A percentile compares a stretch with the other conserved stretches of the same genome.
Evolutionary conservation across 2,329 filamentous ascomycete species (phyloP).

Genomic region (Nemania serpens): DNA sequence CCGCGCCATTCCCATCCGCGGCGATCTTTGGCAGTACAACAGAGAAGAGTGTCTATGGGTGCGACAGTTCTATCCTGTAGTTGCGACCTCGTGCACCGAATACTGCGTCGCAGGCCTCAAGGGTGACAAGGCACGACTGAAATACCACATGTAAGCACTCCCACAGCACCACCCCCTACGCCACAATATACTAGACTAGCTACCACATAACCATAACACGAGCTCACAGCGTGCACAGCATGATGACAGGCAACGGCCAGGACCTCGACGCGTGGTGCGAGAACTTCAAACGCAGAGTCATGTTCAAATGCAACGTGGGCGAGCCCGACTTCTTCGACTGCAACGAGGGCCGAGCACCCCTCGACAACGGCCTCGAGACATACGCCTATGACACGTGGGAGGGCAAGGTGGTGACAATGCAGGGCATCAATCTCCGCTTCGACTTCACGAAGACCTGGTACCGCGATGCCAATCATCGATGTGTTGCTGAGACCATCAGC

Average conservation of each 20-base stretch:
- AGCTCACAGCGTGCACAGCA: conserved; percentile 11
- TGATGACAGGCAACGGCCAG: conserved; percentile 27
- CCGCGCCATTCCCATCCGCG: background rate
- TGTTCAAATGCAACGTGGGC: conserved; percentile 7
- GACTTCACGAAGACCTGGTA: conserved; percentile 11
- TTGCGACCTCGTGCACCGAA: conserved; percentile 27
- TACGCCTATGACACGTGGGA: conserved; percentile 4
- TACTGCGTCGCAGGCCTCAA: conserved; percentile 23
- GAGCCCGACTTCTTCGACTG: conserved; percentile 9
- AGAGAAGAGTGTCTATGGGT: conserved; percentile 20
- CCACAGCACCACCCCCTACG: background rate
- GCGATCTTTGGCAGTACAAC: conserved; percentile 23
- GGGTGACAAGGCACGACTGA: conserved; percentile 14
- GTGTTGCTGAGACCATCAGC: conserved; percentile 8
- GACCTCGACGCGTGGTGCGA: conserved; percentile 22
- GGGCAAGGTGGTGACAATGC: background rate
- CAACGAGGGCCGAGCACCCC: conserved; percentile 5
- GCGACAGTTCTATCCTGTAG: conserved; percentile 13
- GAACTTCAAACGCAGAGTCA: conserved; percentile 23
- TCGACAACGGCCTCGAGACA: conserved; percentile 1
- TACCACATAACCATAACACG: background rate
- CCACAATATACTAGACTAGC: background rate
- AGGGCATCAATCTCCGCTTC: conserved; percentile 14
- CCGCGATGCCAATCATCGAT: conserved; percentile 3
- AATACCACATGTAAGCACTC: conserved; percentile 30